phyloP scores from a whole-genome alignment of 495 filamentous ascomycete species.

The Aspergillus hancockii region DNA sequence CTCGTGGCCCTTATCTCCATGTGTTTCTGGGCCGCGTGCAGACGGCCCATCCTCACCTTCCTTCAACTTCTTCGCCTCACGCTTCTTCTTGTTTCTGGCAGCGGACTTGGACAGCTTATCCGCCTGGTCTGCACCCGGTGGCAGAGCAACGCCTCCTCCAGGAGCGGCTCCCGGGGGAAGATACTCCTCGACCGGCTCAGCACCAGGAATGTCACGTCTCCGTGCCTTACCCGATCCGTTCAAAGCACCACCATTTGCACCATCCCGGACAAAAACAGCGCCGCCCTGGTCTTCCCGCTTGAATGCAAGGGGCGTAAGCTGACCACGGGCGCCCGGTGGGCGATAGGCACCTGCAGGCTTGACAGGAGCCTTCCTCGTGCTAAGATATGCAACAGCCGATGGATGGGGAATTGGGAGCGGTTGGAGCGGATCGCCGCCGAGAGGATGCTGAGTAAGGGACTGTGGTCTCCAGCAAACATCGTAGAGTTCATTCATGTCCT shows the following conservation, averaged over 20 bases:
- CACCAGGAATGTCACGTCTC: constrained; percentile 76
- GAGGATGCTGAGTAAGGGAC: constrained; percentile 54
- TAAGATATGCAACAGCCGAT: constrained; percentile 80
- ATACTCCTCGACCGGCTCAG: constrained; percentile 61
- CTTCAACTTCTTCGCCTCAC: constrained; percentile 91
- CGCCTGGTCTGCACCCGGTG: constrained; percentile 56
- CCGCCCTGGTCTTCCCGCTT: constrained; percentile 97
- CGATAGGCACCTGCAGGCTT: constrained; percentile 96
- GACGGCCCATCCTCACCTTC: constrained; percentile 58
- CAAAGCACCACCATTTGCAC: constrained; percentile 59
- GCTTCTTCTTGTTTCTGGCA: constrained; percentile 98
- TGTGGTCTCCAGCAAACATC: constrained; percentile 89
- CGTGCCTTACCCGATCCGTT: constrained; percentile 80
- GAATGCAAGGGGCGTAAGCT: constrained; percentile 86
- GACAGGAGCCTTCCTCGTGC: constrained; percentile 84
- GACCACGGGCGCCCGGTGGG: constrained; percentile 91
- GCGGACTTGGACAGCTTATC: constrained; percentile 82
- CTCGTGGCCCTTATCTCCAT: constrained; percentile 52
- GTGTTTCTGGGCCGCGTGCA: constrained; percentile 65
- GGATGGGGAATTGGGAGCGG: constrained; percentile 78
- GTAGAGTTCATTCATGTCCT: constrained; percentile 92
- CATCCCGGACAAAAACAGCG: constrained; percentile 82
- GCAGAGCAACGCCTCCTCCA: constrained; percentile 67
- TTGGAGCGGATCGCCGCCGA: constrained; percentile 70
- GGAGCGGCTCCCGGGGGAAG: constrained; percentile 67